A percentile compares a stretch with the other conserved stretches of the same genome.
Evolutionary conservation across 257 asterid species (phyloP).

Genomic region (Lavandula angustifolia): DNA sequence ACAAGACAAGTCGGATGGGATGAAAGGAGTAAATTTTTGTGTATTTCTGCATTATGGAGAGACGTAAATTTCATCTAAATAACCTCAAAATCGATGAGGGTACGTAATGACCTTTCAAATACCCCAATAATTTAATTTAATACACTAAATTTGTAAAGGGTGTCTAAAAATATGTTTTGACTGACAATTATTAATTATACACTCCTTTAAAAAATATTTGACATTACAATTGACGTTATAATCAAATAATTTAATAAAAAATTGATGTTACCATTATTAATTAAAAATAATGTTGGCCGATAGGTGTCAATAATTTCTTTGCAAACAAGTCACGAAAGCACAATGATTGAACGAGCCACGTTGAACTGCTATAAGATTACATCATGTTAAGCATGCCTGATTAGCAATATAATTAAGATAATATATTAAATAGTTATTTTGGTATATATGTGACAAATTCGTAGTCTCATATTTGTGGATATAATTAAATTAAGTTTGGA

Average conservation of each 20-base stretch:
- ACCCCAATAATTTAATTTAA: no score
- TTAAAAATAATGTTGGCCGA: background rate
- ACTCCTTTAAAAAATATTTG: conserved; percentile 23
- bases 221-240: conserved; percentile 9
- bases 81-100: no score
- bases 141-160: no score
- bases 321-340: conserved; percentile 35
- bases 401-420: conserved; percentile 21
- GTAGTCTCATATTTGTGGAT: background rate
- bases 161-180: background rate
- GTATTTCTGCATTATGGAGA: no score
- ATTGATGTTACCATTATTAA: background rate
- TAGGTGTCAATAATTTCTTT: conserved; percentile 26
- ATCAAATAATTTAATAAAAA: background rate
- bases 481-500: no score
- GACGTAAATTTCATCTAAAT: no score
- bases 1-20: no score
- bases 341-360: conserved; percentile 39
- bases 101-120: no score
- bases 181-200: background rate
- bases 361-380: conserved; percentile 24
- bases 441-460: no score
- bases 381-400: conserved; percentile 38
- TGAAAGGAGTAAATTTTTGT: no score
- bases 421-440: conserved; percentile 3